Conservation (phyloP, 2,329 filamentous ascomycete genomes). For the Xylariaceae sp. region DNA sequence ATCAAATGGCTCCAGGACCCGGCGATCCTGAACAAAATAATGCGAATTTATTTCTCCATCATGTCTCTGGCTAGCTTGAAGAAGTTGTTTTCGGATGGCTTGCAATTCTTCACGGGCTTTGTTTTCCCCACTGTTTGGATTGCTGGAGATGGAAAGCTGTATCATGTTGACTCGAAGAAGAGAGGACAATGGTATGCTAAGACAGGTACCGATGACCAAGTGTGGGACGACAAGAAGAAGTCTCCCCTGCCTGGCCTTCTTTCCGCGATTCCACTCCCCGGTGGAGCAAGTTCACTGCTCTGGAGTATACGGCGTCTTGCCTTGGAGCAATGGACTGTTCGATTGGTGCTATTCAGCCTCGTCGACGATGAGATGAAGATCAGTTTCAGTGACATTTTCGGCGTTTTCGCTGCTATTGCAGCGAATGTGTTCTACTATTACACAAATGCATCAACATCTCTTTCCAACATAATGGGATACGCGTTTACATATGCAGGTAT, state of each 20-base stretch:
- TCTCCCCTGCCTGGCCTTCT: conserved; percentile 39
- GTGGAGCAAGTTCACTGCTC: conserved; percentile 27
- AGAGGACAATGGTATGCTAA: conserved; percentile 36
- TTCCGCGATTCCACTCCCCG: conserved; percentile 31
- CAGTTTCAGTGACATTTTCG: conserved; percentile 53
- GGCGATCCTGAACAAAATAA: conserved; percentile 71
- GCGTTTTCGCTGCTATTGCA: conserved; percentile 48
- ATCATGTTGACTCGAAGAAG: conserved; percentile 39
- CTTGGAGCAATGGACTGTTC: conserved; percentile 47
- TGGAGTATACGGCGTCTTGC: conserved; percentile 51
- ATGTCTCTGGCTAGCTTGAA: conserved; percentile 74
- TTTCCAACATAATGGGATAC: conserved; percentile 84
- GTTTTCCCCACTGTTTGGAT: conserved; percentile 70
- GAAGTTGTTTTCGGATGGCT: conserved; percentile 65
- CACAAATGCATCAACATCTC: conserved; percentile 50
- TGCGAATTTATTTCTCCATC: conserved; percentile 77
- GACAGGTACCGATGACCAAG: conserved; percentile 22
- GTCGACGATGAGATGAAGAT: conserved; percentile 44
- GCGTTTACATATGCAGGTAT: conserved; percentile 80
- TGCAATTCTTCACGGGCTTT: conserved; percentile 60
- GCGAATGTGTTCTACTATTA: conserved; percentile 64
- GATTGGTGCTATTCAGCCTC: conserved; percentile 47
- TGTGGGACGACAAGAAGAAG: conserved; percentile 30
- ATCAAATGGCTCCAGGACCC: conserved; percentile 86
- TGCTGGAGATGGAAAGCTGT: conserved; percentile 38